Evolutionary conservation across 2,329 filamentous ascomycete species (phyloP).

Genomic region (Botrytis pseudocinerea): DNA sequence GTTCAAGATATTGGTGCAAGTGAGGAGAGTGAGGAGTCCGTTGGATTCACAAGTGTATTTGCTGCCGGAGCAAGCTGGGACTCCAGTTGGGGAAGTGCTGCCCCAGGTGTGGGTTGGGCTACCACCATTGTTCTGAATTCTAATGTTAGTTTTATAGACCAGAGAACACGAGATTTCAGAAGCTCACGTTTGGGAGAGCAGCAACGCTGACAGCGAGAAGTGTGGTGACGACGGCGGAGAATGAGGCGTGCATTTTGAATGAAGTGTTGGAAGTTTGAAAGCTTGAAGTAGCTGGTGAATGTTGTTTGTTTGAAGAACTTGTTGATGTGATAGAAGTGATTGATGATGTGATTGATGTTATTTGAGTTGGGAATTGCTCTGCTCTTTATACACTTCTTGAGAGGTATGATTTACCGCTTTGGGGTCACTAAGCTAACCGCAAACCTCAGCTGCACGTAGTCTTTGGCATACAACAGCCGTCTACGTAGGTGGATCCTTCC

Average conservation of each 20-base stretch:
- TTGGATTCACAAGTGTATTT: neutral
- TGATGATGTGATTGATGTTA: conserved; percentile 4
- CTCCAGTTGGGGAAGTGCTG: neutral
- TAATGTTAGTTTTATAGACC: neutral
- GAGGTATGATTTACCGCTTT: neutral
- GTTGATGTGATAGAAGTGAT: conserved; percentile 3
- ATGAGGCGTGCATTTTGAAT: conserved; percentile 16
- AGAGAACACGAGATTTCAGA: neutral
- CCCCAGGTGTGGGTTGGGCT: neutral
- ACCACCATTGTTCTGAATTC: neutral
- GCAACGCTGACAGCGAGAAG: neutral
- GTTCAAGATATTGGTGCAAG: conserved; percentile 5
- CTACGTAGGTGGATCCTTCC: neutral
- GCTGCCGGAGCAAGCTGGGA: neutral
- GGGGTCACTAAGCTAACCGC: neutral
- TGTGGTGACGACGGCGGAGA: neutral
- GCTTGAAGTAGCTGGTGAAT: neutral
- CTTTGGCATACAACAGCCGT: neutral
- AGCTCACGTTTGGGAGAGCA: neutral
- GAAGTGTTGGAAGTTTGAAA: neutral
- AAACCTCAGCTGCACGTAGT: neutral
- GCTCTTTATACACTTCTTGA: conserved; percentile 1
- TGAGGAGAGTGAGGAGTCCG: neutral
- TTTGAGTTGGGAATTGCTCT: neutral
- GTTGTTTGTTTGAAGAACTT: conserved; percentile 1